These are phyloP conservation scores for Colletotrichum higginsianum DNA, from an alignment of 2,329 filamentous ascomycete species.

Conservation along the genomic window DNA sequence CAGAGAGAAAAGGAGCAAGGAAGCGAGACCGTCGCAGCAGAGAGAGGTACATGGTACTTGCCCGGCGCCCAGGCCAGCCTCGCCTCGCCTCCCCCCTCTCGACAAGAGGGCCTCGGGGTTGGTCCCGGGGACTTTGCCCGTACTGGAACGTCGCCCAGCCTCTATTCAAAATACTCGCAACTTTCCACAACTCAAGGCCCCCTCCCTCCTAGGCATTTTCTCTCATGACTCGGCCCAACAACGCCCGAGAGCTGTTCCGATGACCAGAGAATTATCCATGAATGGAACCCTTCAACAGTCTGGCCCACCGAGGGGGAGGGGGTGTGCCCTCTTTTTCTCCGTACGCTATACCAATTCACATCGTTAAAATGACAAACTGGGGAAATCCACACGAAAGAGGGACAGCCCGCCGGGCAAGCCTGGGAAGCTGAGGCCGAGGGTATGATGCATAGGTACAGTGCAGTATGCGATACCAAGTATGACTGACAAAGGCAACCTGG, in stretches of 20 bases:
- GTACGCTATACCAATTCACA: neutral
- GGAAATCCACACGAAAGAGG: constrained; percentile 30
- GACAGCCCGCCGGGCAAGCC: neutral
- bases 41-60: neutral
- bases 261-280: constrained; percentile 38
- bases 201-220: neutral
- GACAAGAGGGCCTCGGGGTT: constrained; percentile 18
- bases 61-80: neutral
- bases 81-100: no score
- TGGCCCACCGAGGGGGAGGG: constrained; percentile 23
- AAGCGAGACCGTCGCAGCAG: no score
- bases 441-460: neutral
- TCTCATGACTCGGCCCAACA: constrained; percentile 39
- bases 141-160: constrained; percentile 6
- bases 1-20: no score
- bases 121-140: constrained; percentile 35
- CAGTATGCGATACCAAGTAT: neutral
- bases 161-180: neutral
- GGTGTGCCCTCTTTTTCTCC: constrained; percentile 7
- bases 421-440: neutral
- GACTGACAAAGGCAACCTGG: constrained; percentile 2
- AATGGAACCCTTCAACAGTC: constrained; percentile 25
- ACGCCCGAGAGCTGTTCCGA: constrained; percentile 34
- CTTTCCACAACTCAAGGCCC: neutral
- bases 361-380: constrained; percentile 10